Evolutionary conservation across 768 basidiomycete genomes (phyloP), one percentile per base, ranked within the genome.

Genomic region (Kwoniella sp.): DNA sequence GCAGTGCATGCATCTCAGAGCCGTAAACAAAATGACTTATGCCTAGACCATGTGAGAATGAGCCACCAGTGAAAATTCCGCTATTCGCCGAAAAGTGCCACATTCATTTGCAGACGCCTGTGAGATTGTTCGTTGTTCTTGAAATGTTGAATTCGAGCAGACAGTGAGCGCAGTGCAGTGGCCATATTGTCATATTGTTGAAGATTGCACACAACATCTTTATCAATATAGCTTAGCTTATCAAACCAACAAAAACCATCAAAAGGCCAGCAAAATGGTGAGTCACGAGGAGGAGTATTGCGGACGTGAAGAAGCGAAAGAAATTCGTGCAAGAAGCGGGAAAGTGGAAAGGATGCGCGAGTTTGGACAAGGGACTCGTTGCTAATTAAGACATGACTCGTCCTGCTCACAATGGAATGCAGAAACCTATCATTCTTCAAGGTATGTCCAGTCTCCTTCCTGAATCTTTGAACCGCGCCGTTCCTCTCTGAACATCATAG

Each of bases 401-500:
- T 34, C 28, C n/a, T 56, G 34, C 17, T 3, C 8, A 34, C 26
- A 1, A 48, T n/a, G n/a, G n/a, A n/a, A n/a, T 20, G n/a, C 66
- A 90, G 89, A 85, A 89, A 78, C 89, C 89, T 34, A 90, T 90
- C 80, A 84, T 90, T 72, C 76, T 90, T 56, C 87, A 89, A 88
- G 88, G 88, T 87, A 25, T 7, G 66, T 56, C 37, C 12, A 13
- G 13, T 29, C 31, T 17, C 29, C 31, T 28, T 12, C 26, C 54
- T 34, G n/a, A 11, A 11, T 45, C 41, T 11, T n/a, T n/a, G 41
- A 11, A 45, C 41, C 41, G 41, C 41, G 12, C 41, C 26, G 54
- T 23, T 22, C 54, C 47, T 53, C 51, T 41, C 29, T 58, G 17
- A 22, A 48, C 52, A 15, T 15, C 28, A 41, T n/a, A 29, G 25